Conservation (phyloP, 169 alveolate genomes). For the Plasmodium inui region DNA sequence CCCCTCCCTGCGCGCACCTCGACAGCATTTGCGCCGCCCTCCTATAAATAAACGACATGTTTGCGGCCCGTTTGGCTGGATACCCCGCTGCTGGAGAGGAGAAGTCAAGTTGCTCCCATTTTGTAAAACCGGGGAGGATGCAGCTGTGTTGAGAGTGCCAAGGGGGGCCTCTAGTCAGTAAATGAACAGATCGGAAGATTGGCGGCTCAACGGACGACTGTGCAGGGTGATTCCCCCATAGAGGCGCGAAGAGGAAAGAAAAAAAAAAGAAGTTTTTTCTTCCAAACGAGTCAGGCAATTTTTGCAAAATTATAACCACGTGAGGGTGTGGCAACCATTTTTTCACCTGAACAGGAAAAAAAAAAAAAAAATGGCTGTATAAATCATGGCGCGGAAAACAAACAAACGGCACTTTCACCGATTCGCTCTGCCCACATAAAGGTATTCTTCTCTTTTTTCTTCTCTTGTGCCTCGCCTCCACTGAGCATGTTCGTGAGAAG, state of each 20-base stretch:
- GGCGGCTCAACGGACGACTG: not conserved
- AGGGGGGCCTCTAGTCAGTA: not conserved
- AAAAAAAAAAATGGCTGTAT: not conserved
- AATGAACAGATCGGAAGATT: not conserved
- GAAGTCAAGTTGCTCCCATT: not conserved
- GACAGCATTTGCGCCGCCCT: constrained; percentile 54
- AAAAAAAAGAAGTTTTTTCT: not conserved
- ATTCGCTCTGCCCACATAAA: not conserved
- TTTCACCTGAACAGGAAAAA: not conserved
- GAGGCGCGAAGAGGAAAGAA: not conserved
- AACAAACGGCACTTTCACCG: not conserved
- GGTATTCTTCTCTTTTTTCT: not conserved
- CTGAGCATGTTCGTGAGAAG: not conserved
- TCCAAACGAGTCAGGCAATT: not conserved
- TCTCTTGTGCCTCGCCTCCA: not conserved
- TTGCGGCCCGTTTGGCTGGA: not conserved
- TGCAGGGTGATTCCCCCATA: not conserved
- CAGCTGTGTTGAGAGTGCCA: not conserved
- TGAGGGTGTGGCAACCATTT: not conserved
- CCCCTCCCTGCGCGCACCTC: constrained; percentile 25
- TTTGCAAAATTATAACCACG: not conserved
- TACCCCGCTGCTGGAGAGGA: not conserved
- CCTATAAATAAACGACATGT: constrained; percentile 59
- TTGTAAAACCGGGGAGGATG: not conserved
- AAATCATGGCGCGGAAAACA: not conserved